Conservation (phyloP, 2,329 filamentous ascomycete genomes). For the Pseudogymnoascus sp. region DNA sequence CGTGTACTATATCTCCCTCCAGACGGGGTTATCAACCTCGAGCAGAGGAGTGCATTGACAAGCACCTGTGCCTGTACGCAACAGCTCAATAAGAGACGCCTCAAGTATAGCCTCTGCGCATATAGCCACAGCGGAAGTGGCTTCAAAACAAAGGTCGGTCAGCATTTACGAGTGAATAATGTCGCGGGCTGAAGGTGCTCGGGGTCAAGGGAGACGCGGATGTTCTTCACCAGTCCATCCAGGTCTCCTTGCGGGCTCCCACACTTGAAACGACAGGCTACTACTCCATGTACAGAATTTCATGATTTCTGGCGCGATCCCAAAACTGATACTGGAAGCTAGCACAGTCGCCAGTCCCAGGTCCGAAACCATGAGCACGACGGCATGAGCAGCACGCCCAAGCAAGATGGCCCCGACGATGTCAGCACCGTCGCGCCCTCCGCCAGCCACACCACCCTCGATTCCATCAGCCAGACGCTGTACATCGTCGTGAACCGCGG, state of each 20-base stretch:
- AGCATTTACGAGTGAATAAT: background rate
- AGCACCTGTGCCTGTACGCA: background rate
- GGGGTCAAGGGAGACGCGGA: background rate
- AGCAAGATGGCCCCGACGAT: background rate
- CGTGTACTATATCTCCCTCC: background rate
- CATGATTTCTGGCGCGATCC: background rate
- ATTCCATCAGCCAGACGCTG: slow-evolving; percentile 1
- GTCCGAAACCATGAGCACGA: background rate
- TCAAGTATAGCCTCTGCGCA: background rate
- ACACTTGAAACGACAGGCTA: background rate
- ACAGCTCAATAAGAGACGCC: background rate
- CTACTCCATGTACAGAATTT: background rate
- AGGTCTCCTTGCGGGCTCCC: background rate
- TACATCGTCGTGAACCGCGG: slow-evolving; percentile 5
- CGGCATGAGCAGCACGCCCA: background rate
- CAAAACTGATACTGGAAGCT: slow-evolving; percentile 3
- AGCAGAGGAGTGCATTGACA: background rate
- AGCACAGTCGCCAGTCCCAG: background rate
- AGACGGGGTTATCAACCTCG: background rate
- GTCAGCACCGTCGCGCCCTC: background rate
- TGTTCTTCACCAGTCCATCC: background rate
- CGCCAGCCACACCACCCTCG: background rate
- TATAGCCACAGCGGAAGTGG: background rate
- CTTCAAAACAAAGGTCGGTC: slow-evolving; percentile 4
- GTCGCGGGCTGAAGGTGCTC: background rate